Base-by-base conservation (phyloP, 805 yeast genomes). In the Saccharomycopsis synnaedendra region DNA sequence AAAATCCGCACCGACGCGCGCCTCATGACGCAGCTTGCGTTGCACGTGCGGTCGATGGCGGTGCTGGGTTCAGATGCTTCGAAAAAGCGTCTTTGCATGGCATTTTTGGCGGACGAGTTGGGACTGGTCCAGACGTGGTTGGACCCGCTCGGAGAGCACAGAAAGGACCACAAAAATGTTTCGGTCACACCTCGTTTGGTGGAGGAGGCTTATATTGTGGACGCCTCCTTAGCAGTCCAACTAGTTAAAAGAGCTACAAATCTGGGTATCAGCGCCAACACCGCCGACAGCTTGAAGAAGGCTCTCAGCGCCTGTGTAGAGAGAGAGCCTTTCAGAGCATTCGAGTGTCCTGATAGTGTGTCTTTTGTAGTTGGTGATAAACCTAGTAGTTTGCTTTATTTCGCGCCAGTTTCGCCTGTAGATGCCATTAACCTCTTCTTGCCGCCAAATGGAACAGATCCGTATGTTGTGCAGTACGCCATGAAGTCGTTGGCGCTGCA, bases 401-500 rank as follows among this genome's bases (percentile, higher is more conserved):
- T 95, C 95, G 70, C 72, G 27, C 78, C 87, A 0, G 75, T 82
- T 31, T 70, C 85, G 9, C 97, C 97, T 3, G 71, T 90, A 43
- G 88, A 85, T 57, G 79, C 95, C 1, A 87, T 93, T 56, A 84
- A 83, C 50, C 69, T 86, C 55, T 86, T 93, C 60, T 68, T 83
- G 55, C 95, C 95, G 3, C 80, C 82, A 7, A 78, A 74, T 60
- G 80, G 82, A 34, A 65, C 65, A 33, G 32, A 27, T 57, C 78
- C 93, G 0, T 73, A 68, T 56, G 69, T 86, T 28, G 65, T 86
- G 50, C 99, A 93, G 64, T 93, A 82, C 60, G 82, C 95, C 9
- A 83, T 90, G 83, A 73, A 95, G 56, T 84, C 97, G 0, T 67
- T 93, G 54, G 96, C 88, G 61, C 72, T 79, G 27, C 95, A 86